Base-by-base conservation (phyloP, 768 basidiomycete genomes). In the Hortiboletus flavorubellus region DNA sequence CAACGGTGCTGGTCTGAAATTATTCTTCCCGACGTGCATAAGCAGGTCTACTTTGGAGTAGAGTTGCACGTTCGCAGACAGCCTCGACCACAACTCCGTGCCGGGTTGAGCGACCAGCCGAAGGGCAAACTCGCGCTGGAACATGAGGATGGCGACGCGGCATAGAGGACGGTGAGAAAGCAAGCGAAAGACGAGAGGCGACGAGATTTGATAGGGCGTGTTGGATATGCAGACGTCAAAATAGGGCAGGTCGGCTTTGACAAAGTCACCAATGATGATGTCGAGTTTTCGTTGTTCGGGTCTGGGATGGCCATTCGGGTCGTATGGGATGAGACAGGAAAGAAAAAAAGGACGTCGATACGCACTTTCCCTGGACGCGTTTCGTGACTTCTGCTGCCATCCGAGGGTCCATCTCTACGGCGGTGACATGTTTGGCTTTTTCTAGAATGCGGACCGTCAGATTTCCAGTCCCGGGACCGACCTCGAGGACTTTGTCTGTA, bases 171-270 rank as follows among this genome's bases (percentile, higher is more conserved):
- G 89, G 65, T 98, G 94, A 3, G 97, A 98, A 46, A 98, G 85
- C 34, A 99, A 83, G 56, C 92, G 91, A 80, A 99, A 99, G 52
- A 98, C 89, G 47, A 99, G 87, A 6, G 95, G 92, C 1, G 97
- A 98, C 2, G 97, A 98, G 64, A 99, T 99, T 72, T 98, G 95
- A 73, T 98, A 99, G 1, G 97, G 97, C 1, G 97, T 99, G 68
- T 99, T 99, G 63, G 92, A 94, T 66, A 99, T 98, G 79, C 96
- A 98, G 53, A 97, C 97, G 72, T 98, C 96, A 57, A 99, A 98
- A 74, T 95, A 98, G 10, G 97, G 97, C 18, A 99, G 77, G 51
- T 94, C 91, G n/a, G 90, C 92, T 73, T 98, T 98, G 67, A 98
- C 91, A 68, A 98, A 98, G 72, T 99, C 97, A 46, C 96, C 97